Evolutionary conservation across 768 basidiomycete genomes (phyloP), one percentile per base, ranked within the genome.

Genomic region (Auriculariales sp.): DNA sequence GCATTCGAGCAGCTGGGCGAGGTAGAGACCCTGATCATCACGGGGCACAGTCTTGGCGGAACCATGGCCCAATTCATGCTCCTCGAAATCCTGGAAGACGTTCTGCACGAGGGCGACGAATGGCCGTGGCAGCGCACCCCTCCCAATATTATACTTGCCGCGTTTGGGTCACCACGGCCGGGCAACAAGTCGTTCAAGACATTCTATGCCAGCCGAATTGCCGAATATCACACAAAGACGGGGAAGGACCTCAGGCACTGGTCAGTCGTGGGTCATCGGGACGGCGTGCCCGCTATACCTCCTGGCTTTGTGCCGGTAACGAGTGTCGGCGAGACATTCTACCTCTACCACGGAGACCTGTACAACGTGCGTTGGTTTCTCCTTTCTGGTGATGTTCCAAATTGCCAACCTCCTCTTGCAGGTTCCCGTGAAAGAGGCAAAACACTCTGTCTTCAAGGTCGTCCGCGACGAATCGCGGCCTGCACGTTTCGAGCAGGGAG

Each of bases 241-340:
- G n/a, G n/a, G n/a, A n/a, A n/a, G n/a, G n/a, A n/a, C 14, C 46
- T 55, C 27, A 55, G 31, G 19, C 52, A 55, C 29, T 55, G 54
- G 54, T 19, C 47, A 2, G 30, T 51, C 10, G 32, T 51, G 27
- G 34, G 50, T 32, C 42, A 51, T 36, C 28, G 44, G 29, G 17
- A 45, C 79, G 78, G 77, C 49, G 74, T 77, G 10, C 74, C 75
- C 31, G 61, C 74, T 2, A 61, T 80, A n/a, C 78, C 78, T n/a
- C 76, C 75, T 28, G 56, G 56, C 15, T 54, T 25, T 12, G 11
- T 25, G 10, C 39, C 39, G 6, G 12, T 44, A 19, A 24, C 22
- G 12, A n/a, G n/a, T n/a, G n/a, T n/a, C 24, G 56, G 61, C 47
- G 55, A 63, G 22, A 75, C 77, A 6, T 60, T 78, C 24, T 81